phyloP scores from a whole-genome alignment of 768 basidiomycete species.

The Xerocomellus intermedius region DNA sequence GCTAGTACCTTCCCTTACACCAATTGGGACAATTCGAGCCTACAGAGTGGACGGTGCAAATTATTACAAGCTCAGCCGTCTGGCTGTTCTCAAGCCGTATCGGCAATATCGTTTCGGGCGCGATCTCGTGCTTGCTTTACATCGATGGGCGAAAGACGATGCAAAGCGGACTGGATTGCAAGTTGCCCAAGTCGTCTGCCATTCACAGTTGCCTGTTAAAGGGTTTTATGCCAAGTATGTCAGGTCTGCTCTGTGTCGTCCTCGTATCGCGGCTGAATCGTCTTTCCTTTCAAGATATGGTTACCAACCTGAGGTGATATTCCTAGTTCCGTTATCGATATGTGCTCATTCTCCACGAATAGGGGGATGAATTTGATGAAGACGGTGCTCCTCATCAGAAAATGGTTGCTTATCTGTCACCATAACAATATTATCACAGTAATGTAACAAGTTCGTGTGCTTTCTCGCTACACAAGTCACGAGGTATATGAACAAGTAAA shows the following conservation, averaged over 20 bases:
- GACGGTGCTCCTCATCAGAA: constrained; percentile 86
- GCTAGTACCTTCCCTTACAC: constrained; percentile 54
- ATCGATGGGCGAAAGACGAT: constrained; percentile 55
- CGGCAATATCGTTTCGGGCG: constrained; percentile 64
- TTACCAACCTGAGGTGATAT: constrained; percentile 61
- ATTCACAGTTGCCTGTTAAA: constrained; percentile 70
- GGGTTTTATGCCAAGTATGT: constrained; percentile 74
- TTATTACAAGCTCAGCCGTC: constrained; percentile 72
- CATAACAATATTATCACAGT: constrained; percentile 32
- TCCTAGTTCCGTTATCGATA: constrained; percentile 19
- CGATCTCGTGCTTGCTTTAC: constrained; percentile 60
- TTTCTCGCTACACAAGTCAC: constrained; percentile 14
- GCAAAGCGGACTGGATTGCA: constrained; percentile 24
- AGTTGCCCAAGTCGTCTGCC: constrained; percentile 47
- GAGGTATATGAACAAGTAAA: constrained; percentile 35
- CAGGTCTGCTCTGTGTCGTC: constrained; percentile 8
- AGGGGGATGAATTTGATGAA: constrained; percentile 77
- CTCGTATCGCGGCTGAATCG: constrained; percentile 12
- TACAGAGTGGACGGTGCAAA: constrained; percentile 35
- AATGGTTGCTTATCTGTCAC: constrained; percentile 62
- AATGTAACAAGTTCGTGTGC: constrained; percentile 25
- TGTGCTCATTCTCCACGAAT: constrained; percentile 24
- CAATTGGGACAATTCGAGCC: constrained; percentile 71
- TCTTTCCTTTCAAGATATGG: constrained; percentile 52
- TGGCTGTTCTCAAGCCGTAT: constrained; percentile 66